A percentile compares a stretch with the other conserved stretches of the same genome.
phyloP scores from a whole-genome alignment of 495 filamentous ascomycete genomes.

The Aspergillus sclerotioniger region DNA sequence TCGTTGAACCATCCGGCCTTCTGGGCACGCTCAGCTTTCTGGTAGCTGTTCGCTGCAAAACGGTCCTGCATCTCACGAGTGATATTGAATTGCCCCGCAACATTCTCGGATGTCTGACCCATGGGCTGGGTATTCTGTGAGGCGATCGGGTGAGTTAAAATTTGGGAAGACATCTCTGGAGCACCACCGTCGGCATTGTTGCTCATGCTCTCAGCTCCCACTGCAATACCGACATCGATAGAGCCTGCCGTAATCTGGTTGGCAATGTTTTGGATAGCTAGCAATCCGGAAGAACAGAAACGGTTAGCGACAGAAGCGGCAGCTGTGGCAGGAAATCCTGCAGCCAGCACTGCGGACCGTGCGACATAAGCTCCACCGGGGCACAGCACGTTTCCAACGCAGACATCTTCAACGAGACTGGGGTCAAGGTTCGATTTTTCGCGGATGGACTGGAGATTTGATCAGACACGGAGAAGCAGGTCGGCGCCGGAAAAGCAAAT shows the following conservation, averaged over 20 bases:
- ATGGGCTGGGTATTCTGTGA: constrained; percentile 85
- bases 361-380: constrained; percentile 70
- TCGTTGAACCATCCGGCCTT: constrained; percentile 89
- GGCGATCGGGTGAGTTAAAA: constrained; percentile 69
- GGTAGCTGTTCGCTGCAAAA: constrained; percentile 81
- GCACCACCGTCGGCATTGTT: constrained; percentile 67
- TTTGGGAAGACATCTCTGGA: constrained; percentile 69
- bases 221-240: constrained; percentile 84
- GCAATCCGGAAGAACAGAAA: constrained; percentile 93
- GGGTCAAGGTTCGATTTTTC: constrained; percentile 78
- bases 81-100: constrained; percentile 81
- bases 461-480: not conserved
- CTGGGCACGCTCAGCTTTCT: constrained; percentile 83
- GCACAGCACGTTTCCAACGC: constrained; percentile 76
- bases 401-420: constrained; percentile 85
- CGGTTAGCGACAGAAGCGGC: constrained; percentile 79
- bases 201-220: constrained; percentile 88
- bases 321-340: constrained; percentile 86
- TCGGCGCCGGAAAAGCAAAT: constrained; percentile 26
- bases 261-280: constrained; percentile 89
- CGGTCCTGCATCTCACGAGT: constrained; percentile 71
- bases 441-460: constrained; percentile 46
- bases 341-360: constrained; percentile 82
- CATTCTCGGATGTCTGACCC: constrained; percentile 96
- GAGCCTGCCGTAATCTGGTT: constrained; percentile 77